Evolutionary conservation across 1,284 basidiomycete species (phyloP).

Genomic region (Heterobasidion annosum): DNA sequence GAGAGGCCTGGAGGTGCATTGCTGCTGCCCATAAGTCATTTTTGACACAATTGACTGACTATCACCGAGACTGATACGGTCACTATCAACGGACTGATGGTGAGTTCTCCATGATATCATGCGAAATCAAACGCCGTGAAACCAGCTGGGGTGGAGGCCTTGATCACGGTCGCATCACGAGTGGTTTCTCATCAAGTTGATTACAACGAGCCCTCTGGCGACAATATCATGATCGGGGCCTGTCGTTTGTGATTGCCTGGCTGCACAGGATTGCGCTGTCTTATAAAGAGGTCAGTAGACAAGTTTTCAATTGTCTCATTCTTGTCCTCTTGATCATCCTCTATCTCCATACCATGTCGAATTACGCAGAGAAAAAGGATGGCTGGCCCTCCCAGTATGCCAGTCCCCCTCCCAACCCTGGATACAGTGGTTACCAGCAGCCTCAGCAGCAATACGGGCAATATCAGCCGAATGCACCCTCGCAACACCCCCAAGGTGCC

Average conservation of each 20-base stretch:
- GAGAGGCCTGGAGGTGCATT: no score
- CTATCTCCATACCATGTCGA: not conserved
- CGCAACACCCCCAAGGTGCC: not conserved
- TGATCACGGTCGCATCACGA: not conserved
- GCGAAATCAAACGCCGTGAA: no score
- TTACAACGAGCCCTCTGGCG: not conserved
- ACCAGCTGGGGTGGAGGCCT: no score
- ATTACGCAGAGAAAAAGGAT: not conserved
- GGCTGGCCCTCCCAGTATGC: not conserved
- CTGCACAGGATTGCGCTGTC: not conserved
- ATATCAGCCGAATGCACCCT: not conserved
- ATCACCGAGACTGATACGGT: no score
- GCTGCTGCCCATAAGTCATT: no score
- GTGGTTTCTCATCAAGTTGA: not conserved
- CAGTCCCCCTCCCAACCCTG: not conserved
- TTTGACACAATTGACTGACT: no score
- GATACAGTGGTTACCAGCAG: not conserved
- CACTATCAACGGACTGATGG: no score
- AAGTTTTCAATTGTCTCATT: not conserved
- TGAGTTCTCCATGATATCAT: no score
- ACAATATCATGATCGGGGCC: not conserved
- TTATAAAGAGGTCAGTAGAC: not conserved
- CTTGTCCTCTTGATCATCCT: not conserved
- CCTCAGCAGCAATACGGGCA: not conserved
- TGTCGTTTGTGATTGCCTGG: not conserved